Base-by-base conservation (phyloP, 345 rosid genomes). In the Dimocarpus longan region DNA sequence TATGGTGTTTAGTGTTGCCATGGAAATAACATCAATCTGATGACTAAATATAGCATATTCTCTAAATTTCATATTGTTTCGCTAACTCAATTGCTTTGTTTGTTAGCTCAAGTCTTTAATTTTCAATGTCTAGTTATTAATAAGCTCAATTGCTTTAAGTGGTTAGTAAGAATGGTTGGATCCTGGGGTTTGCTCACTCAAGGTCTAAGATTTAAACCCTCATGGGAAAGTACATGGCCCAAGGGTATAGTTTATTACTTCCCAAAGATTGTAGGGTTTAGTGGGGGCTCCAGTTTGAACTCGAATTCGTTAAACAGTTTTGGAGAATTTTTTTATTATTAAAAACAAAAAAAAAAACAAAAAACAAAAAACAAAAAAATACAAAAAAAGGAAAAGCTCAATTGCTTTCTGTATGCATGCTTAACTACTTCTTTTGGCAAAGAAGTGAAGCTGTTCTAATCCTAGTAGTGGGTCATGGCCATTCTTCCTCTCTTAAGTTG, bases 381-480 rank as follows among this genome's bases (percentile, higher is more conserved):
- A n/a, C n/a, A n/a, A n/a, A 28, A 2, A 28, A 28, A 28, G 32
- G 32, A 28, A 28, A 28, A 28, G 32, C 32, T 28, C 32, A 28
- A 26, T 63, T 10, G 13, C 68, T 24, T 68, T 39, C 48, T 67
- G 26, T n/a, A 67, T 67, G 71, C 71, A 39, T 67, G 26, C 71
- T 5, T 15, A 71, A 71, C 21, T 22, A 9, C 42, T 32, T 50
- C 22, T 32, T 70, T 43, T 50, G 43, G 26, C 39, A 12, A 70
- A 70, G 48, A 26, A 12, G 3, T 48, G 39, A 70, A 70, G 39
- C 60, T 48, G 32, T 70, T 22, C 10, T 70, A 46, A 26, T 24
- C 22, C 22, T 70, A 46, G 7, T 56, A 70, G 18, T 37, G 57
- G 28, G 8, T 26, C 4, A 24, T 24, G 21, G 21, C 28, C 10